Evolutionary conservation across 73 alveolate genomes (phyloP), one percentile per base, ranked within the genome.

Genomic region (Paramecium pentaurelia): DNA sequence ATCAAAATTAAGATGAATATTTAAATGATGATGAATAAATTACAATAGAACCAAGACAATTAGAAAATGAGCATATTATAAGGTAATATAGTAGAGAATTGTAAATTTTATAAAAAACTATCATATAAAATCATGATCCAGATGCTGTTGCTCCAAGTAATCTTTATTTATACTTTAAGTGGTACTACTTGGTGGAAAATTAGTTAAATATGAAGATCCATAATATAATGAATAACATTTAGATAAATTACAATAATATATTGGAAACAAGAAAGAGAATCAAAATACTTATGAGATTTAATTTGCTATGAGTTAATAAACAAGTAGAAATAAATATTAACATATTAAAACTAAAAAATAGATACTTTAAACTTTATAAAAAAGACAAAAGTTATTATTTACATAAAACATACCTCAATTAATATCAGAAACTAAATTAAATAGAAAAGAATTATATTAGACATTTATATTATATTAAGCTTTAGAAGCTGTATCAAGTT

Each of bases 401-500:
- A 25, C 47, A 1, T 25, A 80, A 27, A 80, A 80, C 27, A 80
- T 80, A 8, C 91, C 91, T 80, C 8, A 80, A 45, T 47, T 80
- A 14, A 32, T 27, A 49, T 11, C 12, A 6, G 47, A 80, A 80
- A 80, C 91, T 3, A 25, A 42, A 27, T 47, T 80, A 42, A 44
- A 34, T 20, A 20, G 91, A 80, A 80, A 47, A 36, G 91, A 80
- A 22, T 58, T 80, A 22, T 80, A 80, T 49, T 80, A 80, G 49
- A 47, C 73, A 45, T 42, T 32, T 47, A 80, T 80, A 27, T 42
- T 80, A 47, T 80, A 44, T 80, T 32, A 80, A 49, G 91, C 91
- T 2, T 47, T 80, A 14, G 91, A 80, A 49, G 91, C 91, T 11
- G 91, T 80, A 10, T 80, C 91, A 44, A 80, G 91, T 47, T 36